Evolutionary conservation across 2,329 filamentous ascomycete genomes (phyloP).

Genomic region (Arthroderma uncinatum): DNA sequence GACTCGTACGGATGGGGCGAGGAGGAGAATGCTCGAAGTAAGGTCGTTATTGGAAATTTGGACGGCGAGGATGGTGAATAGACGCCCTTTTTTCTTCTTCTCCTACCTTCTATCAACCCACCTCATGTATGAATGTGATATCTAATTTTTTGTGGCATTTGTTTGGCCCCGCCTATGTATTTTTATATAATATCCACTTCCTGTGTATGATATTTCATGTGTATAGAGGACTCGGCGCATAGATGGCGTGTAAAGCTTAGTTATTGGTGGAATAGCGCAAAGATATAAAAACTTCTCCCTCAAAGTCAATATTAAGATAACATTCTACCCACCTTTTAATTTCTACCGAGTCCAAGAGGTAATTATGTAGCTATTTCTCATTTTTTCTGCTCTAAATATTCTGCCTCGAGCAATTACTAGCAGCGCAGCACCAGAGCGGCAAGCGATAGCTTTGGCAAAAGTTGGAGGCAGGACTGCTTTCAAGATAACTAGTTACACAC

Average conservation of each 20-base stretch:
- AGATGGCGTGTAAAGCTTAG: not conserved
- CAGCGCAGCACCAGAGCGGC: not conserved
- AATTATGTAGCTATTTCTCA: not conserved
- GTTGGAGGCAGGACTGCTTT: not conserved
- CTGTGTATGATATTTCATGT: not conserved
- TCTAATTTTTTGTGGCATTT: not conserved
- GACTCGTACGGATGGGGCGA: slow-evolving; percentile 33
- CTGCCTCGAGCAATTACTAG: not conserved
- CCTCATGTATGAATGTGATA: not conserved
- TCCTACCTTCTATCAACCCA: not conserved
- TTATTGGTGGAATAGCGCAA: no score
- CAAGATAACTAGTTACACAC: slow-evolving; percentile 3
- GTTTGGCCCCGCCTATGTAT: not conserved
- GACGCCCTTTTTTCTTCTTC: no score
- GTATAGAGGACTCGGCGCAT: not conserved
- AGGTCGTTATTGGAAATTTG: slow-evolving; percentile 33
- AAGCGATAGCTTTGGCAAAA: not conserved
- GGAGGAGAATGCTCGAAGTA: slow-evolving; percentile 28
- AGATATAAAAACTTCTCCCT: not conserved
- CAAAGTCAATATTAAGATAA: no score
- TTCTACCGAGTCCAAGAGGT: not conserved
- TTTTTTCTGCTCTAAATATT: not conserved
- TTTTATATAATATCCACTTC: not conserved
- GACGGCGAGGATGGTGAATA: slow-evolving; percentile 21
- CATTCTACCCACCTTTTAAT: no score